These are phyloP conservation scores for Piper longum DNA, from an alignment of 164 flowering plant genomes.

Conservation along the genomic window DNA sequence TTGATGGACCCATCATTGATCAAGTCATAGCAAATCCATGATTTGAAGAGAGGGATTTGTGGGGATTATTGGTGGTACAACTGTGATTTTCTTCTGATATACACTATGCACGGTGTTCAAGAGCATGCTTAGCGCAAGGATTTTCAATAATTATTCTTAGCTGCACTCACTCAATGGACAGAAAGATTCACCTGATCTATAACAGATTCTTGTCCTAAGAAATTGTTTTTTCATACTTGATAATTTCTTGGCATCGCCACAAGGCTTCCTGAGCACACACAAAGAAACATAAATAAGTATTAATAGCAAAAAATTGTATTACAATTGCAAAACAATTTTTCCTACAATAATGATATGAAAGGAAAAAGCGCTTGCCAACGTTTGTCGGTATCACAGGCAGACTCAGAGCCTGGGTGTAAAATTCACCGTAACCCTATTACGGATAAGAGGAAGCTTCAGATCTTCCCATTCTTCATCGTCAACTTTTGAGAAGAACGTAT, in stretches of 20 bases:
- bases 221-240: too few species aligned
- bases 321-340: background rate
- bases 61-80: slow-evolving; percentile 6
- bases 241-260: background rate
- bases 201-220: background rate
- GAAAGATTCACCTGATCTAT: background rate
- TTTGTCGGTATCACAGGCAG: background rate
- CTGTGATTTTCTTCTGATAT: background rate
- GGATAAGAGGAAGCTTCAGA: slow-evolving; percentile 44
- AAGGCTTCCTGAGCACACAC: background rate
- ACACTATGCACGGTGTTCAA: too few species aligned
- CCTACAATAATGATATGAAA: background rate
- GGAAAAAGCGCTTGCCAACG: too few species aligned
- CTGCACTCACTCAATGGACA: background rate
- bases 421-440: slow-evolving; percentile 25
- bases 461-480: slow-evolving; percentile 68
- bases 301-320: too few species aligned
- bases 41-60: slow-evolving; percentile 7
- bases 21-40: slow-evolving; percentile 5
- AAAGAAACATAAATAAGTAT: background rate
- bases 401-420: slow-evolving; percentile 51
- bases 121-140: background rate
- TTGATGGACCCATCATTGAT: slow-evolving; percentile 5
- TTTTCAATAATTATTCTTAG: too few species aligned
- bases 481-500: slow-evolving; percentile 49